Evolutionary conservation across 2,329 filamentous ascomycete species (phyloP).

Genomic region (Hortaea sp.): DNA sequence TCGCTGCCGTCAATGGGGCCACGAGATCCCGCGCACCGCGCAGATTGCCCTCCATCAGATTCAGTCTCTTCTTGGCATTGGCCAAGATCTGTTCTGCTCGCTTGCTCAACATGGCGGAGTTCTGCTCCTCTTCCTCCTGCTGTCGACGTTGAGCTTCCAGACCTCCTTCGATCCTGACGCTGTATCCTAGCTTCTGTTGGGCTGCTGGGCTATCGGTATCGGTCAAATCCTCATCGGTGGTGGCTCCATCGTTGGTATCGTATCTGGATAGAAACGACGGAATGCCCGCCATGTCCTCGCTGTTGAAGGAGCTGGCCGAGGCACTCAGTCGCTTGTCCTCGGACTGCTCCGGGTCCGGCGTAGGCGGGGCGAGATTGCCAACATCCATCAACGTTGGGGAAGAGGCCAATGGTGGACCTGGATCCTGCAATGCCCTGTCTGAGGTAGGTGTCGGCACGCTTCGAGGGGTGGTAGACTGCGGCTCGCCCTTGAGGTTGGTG

Average conservation of each 20-base stretch:
- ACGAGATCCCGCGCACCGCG: conserved; percentile 54
- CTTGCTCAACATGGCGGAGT: conserved; percentile 65
- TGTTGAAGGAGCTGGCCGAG: conserved; percentile 33
- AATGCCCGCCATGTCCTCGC: conserved; percentile 35
- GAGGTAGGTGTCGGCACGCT: conserved; percentile 3
- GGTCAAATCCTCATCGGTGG: conserved; percentile 15
- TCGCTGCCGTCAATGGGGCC: conserved; percentile 27
- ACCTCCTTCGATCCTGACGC: conserved; percentile 9
- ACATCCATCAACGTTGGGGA: conserved; percentile 23
- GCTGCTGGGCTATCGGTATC: conserved; percentile 24
- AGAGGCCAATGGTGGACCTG: conserved; percentile 10
- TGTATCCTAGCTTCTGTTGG: conserved; percentile 12
- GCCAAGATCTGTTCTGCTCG: conserved; percentile 83
- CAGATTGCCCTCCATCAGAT: conserved; percentile 88
- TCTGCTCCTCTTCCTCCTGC: conserved; percentile 46
- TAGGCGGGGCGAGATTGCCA: conserved; percentile 15
- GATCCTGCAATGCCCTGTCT: not conserved
- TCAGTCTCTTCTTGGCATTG: conserved; percentile 81
- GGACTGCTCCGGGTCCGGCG: conserved; percentile 5
- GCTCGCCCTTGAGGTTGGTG: conserved; percentile 1
- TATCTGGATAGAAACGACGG: conserved; percentile 23
- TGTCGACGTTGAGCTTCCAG: conserved; percentile 22
- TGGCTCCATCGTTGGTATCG: conserved; percentile 8
- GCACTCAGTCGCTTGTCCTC: conserved; percentile 17
- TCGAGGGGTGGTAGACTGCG: conserved; percentile 4